Evolutionary conservation across 2,329 filamentous ascomycete genomes (phyloP).

Genomic region (Fusarium foetens): DNA sequence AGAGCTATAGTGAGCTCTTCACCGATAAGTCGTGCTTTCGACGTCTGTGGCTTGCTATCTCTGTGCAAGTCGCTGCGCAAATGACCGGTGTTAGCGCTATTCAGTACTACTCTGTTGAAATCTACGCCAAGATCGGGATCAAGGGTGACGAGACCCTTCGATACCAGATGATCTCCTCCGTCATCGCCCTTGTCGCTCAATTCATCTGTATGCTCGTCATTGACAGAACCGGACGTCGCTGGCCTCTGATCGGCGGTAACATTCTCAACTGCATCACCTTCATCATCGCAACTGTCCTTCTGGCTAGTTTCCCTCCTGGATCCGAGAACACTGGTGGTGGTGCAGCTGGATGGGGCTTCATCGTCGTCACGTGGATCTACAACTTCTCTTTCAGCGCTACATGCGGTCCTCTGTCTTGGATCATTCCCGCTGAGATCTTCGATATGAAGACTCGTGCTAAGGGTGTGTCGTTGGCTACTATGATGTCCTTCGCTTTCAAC

Average conservation of each 20-base stretch:
- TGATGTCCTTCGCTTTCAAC: slow-evolving; percentile 78
- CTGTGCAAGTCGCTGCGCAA: slow-evolving; percentile 75
- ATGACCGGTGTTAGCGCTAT: slow-evolving; percentile 81
- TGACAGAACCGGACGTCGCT: slow-evolving; percentile 75
- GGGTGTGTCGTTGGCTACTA: slow-evolving; percentile 77
- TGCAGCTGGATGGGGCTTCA: slow-evolving; percentile 52
- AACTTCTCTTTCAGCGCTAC: slow-evolving; percentile 29
- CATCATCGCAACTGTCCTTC: slow-evolving; percentile 26
- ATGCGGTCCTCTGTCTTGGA: slow-evolving; percentile 49
- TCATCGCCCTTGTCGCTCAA: slow-evolving; percentile 55
- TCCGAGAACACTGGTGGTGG: neutral
- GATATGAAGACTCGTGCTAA: slow-evolving; percentile 78
- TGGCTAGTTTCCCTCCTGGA: slow-evolving; percentile 27
- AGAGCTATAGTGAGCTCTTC: slow-evolving; percentile 73
- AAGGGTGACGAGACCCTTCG: slow-evolving; percentile 67
- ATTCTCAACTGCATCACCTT: slow-evolving; percentile 71
- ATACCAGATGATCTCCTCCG: slow-evolving; percentile 78
- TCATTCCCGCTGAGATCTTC: slow-evolving; percentile 76
- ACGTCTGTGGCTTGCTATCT: slow-evolving; percentile 72
- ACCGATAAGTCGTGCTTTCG: slow-evolving; percentile 70
- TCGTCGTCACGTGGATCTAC: slow-evolving; percentile 26
- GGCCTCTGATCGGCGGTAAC: slow-evolving; percentile 77
- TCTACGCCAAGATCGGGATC: slow-evolving; percentile 62
- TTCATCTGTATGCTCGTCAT: slow-evolving; percentile 71
- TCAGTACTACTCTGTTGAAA: slow-evolving; percentile 75